Percentiles rank a stretch among this genome's conserved stretches.
Conservation (phyloP, 768 basidiomycete genomes). For the Leccinum aurantiacum region DNA sequence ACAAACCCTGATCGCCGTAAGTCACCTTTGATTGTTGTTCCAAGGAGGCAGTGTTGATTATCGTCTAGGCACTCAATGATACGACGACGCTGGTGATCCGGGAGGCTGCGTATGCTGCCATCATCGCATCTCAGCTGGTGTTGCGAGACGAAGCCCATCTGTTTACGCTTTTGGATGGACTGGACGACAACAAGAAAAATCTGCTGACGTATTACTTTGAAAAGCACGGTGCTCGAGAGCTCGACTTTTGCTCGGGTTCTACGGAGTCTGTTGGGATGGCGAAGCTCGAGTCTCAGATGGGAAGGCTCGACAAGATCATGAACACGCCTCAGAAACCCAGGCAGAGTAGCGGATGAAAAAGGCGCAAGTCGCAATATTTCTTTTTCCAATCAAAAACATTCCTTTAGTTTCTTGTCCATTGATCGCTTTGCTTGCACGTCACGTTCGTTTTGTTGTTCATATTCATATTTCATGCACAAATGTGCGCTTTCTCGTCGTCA, state of each 20-base stretch:
- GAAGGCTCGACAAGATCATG: constrained; percentile 74
- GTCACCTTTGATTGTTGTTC: not conserved
- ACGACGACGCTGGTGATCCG: constrained; percentile 72
- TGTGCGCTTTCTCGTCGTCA: constrained; percentile 1
- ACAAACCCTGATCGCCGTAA: too few species aligned
- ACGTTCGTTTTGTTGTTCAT: constrained; percentile 17
- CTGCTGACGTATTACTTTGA: constrained; percentile 86
- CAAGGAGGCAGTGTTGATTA: not conserved
- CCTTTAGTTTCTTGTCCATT: not conserved
- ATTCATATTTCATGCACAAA: constrained; percentile 13
- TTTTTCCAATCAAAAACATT: not conserved
- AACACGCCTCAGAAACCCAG: constrained; percentile 59
- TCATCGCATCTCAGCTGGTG: constrained; percentile 82
- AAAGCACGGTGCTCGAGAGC: constrained; percentile 74
- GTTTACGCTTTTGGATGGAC: constrained; percentile 74
- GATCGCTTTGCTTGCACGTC: constrained; percentile 4
- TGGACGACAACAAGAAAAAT: constrained; percentile 91
- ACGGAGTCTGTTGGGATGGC: constrained; percentile 51
- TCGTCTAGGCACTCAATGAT: constrained; percentile 66
- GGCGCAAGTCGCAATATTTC: not conserved
- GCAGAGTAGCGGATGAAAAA: constrained; percentile 11
- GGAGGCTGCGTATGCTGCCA: constrained; percentile 78
- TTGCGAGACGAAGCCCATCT: constrained; percentile 81
- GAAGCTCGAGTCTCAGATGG: constrained; percentile 78
- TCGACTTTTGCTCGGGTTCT: constrained; percentile 33